Percentiles rank a stretch among this genome's conserved stretches.
phyloP scores from a whole-genome alignment of 371 early-diverging fungal species.

The Paraphysoderma sedebokerense region DNA sequence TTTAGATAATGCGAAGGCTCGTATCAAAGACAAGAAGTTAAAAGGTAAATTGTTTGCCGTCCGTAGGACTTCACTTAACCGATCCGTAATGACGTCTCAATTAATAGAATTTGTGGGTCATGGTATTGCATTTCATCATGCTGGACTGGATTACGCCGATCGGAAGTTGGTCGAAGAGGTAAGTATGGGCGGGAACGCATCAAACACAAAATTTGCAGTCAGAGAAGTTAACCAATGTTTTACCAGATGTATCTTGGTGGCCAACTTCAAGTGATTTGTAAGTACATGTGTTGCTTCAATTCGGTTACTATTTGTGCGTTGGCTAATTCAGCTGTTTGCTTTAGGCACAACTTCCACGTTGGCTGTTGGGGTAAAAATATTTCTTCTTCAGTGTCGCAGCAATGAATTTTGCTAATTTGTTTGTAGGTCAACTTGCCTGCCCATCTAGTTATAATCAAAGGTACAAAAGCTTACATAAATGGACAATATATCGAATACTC shows the following conservation, averaged over 20 bases:
- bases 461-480: conserved; percentile 40
- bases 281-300: too few relatives aligned
- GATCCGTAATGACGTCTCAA: conserved; percentile 1
- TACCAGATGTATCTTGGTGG: too few relatives aligned
- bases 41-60: too few relatives aligned
- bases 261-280: conserved; percentile 45
- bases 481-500: conserved; percentile 40
- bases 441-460: conserved; percentile 70
- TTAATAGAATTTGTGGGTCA: conserved; percentile 16
- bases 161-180: conserved; percentile 41
- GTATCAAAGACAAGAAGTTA: too few relatives aligned
- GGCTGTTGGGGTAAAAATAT: conserved; percentile 54
- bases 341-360: conserved; percentile 74
- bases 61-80: too few relatives aligned
- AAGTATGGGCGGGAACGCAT: conserved; percentile 26
- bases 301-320: not conserved
- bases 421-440: conserved; percentile 73
- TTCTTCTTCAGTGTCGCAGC: not conserved
- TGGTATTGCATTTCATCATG: conserved; percentile 62
- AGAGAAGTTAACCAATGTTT: too few relatives aligned
- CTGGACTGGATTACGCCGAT: conserved; percentile 44
- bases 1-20: too few relatives aligned
- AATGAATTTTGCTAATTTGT: not conserved
- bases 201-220: too few relatives aligned
- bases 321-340: not conserved